Evolutionary conservation across 768 basidiomycete species (phyloP), one percentile per base, ranked within the genome.

Genomic region (Leucocoprinus sp.): DNA sequence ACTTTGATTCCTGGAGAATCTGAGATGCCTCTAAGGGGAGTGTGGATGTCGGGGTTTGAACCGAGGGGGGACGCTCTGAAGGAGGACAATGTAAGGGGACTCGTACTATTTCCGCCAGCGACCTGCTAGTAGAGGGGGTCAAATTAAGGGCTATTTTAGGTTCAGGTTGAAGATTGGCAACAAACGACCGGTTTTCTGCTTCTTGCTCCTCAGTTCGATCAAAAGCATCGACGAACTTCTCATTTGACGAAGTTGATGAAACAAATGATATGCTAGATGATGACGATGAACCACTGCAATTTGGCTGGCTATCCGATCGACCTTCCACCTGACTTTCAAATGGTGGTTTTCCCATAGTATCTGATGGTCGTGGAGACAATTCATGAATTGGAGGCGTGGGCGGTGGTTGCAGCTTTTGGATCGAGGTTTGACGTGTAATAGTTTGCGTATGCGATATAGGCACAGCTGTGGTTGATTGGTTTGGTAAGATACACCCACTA

Each of bases 51-150:
- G 52, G 9, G 51, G 48, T 6, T 38, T 63, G 58, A n/a, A 57
- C 53, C 11, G 58, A 63, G 51, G 59, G 58, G 17, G 53, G 52
- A 17, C 58, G 59, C 53, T 66, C 69, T 28, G 58, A 58, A 29
- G 82, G 62, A 41, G 74, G 78, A 52, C 76, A 72, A 46, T 81
- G 76, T 9, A 82, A 83, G 15, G 72, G 45, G 3, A 72, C 70
- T 53, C 72, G 58, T 11, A 64, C 65, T 24, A 55, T 54, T 41
- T 56, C 52, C 41, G 52, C 50, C 12, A 50, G 35, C 21, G 48
- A 53, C 46, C 42, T 51, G 37, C 46, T 52, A 43, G 49, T 37
- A 49, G 45, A 41, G 22, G 4, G 31, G n/a, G n/a, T 31, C 31
- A 49, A 45, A 17, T 54, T 53, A 14, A 46, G 41, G 33, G 56